Base-by-base conservation (phyloP, 1,284 basidiomycete species). In the Cutaneotrichosporon dermatis region DNA sequence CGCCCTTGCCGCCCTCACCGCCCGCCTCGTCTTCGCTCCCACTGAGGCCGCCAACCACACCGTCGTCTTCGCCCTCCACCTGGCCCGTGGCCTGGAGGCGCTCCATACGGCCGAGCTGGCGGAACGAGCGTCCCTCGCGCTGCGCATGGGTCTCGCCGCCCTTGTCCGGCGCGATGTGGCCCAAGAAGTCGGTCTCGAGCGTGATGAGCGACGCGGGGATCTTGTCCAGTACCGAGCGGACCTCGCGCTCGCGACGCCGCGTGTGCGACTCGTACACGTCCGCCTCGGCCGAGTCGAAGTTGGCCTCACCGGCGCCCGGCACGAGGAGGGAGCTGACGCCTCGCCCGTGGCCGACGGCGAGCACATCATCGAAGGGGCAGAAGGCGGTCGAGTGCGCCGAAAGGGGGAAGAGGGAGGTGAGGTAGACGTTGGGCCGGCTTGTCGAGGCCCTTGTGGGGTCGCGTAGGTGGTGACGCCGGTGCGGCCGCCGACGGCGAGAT, bases 141-240 rank as follows among this genome's bases (percentile, higher is more conserved):
- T 80, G 79, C 75, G 51, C 83, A 80, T 61, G 85, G 81, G 49
- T 84, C 83, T 57, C 76, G 58, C 66, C 77, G 79, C 40, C 67
- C 58, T 85, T 45, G 82, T 85, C 54, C 84, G 87, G 8, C 81
- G 82, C 83, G 46, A 93, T 79, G 16, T 84, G 84, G 33, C 91
- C 92, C 39, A 92, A 79, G 72, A 90, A 85, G 59, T 92, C 87
- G 0, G 90, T 86, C 76, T 97, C 91, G 59, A 98, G 83, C 0
- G 90, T 84, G 69, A 99, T 99, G 80, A 96, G 86, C 65, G 97
- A 93, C 3, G 92, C 88, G 79, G 89, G 89, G 63, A 98, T 88
- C 89, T 98, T 99, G 78, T 99, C 95, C 66, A 99, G 79, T 37
- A 99, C 83, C 44, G 82, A 83, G 72, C 89, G 88, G 65, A 99